Evolutionary conservation across 768 basidiomycete genomes (phyloP).

Genomic region (Amanita jacksonii): DNA sequence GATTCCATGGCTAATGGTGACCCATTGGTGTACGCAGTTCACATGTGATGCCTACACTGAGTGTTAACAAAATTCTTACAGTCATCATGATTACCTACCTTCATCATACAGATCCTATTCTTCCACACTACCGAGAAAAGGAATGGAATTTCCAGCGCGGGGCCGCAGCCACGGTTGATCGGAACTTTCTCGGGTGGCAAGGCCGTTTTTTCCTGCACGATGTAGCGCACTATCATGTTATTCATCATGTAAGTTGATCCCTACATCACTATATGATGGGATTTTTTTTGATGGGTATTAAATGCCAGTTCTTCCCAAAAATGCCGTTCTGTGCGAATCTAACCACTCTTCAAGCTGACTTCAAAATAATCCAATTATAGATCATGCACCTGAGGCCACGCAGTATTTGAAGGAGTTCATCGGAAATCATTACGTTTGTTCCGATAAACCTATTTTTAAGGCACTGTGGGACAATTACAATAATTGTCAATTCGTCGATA

Average conservation of each 20-base stretch:
- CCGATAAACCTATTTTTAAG: slow-evolving; percentile 29
- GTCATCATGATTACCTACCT: slow-evolving; percentile 52
- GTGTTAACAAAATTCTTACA: slow-evolving; percentile 10
- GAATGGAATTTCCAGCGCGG: slow-evolving; percentile 57
- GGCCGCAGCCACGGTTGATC: slow-evolving; percentile 51
- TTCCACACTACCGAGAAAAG: slow-evolving; percentile 49
- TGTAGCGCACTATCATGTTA: slow-evolving; percentile 54
- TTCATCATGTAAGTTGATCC: slow-evolving; percentile 46
- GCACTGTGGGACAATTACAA: slow-evolving; percentile 49
- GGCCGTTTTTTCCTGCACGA: slow-evolving; percentile 62
- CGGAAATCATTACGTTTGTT: slow-evolving; percentile 39
- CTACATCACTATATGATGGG: no score
- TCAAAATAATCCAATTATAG: no score
- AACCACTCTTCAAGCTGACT: no score
- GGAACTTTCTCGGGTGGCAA: slow-evolving; percentile 51
- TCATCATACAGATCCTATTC: slow-evolving; percentile 48
- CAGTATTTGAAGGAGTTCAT: slow-evolving; percentile 38
- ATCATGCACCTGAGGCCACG: slow-evolving; percentile 44
- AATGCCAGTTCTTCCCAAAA: slow-evolving; percentile 47
- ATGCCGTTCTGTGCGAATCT: slow-evolving; percentile 50
- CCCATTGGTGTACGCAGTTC: slow-evolving; percentile 40
- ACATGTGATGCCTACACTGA: background rate
- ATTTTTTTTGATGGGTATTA: no score
- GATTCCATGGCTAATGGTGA: slow-evolving; percentile 45
- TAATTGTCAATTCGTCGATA: slow-evolving; percentile 48